phyloP scores from a whole-genome alignment of 2,329 filamentous ascomycete species.

The Beauveria bassiana region DNA sequence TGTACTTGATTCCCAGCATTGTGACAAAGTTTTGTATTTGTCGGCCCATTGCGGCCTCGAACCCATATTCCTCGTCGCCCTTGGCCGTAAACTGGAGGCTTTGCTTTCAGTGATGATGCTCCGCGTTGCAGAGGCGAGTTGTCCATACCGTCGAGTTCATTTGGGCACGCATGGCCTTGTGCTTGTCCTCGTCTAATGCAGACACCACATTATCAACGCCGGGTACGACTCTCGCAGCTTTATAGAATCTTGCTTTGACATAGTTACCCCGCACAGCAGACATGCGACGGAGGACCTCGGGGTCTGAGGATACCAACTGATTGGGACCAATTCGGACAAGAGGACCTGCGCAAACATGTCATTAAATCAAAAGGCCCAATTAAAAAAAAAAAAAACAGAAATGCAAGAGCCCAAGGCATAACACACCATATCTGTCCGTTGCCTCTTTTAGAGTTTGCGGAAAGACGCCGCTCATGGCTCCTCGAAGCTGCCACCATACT shows the following conservation, averaged over 20 bases:
- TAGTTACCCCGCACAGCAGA: slow-evolving; percentile 30
- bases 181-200: slow-evolving; percentile 35
- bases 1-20: slow-evolving; percentile 40
- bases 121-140: not conserved
- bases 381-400: not conserved
- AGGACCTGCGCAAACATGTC: slow-evolving; percentile 16
- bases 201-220: slow-evolving; percentile 47
- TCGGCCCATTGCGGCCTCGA: slow-evolving; percentile 33
- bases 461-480: slow-evolving; percentile 21
- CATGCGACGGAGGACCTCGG: slow-evolving; percentile 30
- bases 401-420: not conserved
- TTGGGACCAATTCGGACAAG: slow-evolving; percentile 37
- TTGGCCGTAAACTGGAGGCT: slow-evolving; percentile 39
- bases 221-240: slow-evolving; percentile 42
- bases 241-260: slow-evolving; percentile 35
- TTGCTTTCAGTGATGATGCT: not conserved
- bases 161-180: slow-evolving; percentile 32
- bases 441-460: slow-evolving; percentile 20
- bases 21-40: slow-evolving; percentile 32
- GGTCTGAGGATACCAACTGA: slow-evolving; percentile 32
- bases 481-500: slow-evolving; percentile 22
- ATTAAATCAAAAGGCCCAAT: not conserved
- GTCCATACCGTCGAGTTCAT: slow-evolving; percentile 35
- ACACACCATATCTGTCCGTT: slow-evolving; percentile 19
- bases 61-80: slow-evolving; percentile 36